Percentiles rank a stretch among this genome's conserved stretches.
Conservation (phyloP, 495 filamentous ascomycete species). For the Aspergillus indologenus region DNA sequence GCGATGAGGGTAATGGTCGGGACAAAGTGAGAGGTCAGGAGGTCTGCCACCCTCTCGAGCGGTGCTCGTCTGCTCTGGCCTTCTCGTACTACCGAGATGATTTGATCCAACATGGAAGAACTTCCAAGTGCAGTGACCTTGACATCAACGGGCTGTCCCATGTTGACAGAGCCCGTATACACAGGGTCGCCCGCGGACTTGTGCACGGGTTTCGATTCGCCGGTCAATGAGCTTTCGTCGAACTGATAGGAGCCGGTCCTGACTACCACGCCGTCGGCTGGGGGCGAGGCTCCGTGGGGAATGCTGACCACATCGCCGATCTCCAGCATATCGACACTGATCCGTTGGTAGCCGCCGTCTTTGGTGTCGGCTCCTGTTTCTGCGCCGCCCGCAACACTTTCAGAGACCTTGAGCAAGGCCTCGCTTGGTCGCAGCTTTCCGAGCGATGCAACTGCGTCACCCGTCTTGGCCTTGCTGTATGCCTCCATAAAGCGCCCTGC, state of each 20-base stretch:
- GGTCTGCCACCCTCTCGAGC: constrained; percentile 79
- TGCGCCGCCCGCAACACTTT: background rate
- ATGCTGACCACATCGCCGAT: constrained; percentile 77
- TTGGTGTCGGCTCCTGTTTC: constrained; percentile 10
- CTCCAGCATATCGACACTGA: constrained; percentile 75
- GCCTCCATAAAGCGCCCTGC: constrained; percentile 78
- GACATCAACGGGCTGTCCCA: constrained; percentile 65
- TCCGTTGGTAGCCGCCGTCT: constrained; percentile 32
- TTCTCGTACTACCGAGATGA: constrained; percentile 85
- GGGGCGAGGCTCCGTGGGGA: constrained; percentile 76
- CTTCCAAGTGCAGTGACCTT: constrained; percentile 68
- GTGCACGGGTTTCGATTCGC: constrained; percentile 74
- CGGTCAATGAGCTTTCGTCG: constrained; percentile 88
- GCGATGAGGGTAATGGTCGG: constrained; percentile 79
- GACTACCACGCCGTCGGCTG: constrained; percentile 73
- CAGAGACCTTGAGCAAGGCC: constrained; percentile 61
- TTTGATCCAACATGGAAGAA: constrained; percentile 86
- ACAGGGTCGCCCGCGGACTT: constrained; percentile 71
- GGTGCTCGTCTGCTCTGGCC: constrained; percentile 86
- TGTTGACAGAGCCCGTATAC: constrained; percentile 85
- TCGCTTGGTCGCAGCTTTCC: constrained; percentile 76
- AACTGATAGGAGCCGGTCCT: constrained; percentile 62
- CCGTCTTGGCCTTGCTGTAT: constrained; percentile 89
- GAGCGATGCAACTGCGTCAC: constrained; percentile 79
- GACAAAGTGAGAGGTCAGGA: constrained; percentile 85